Base-by-base conservation (phyloP, 495 filamentous ascomycete species). In the Achaetomiella virescens region DNA sequence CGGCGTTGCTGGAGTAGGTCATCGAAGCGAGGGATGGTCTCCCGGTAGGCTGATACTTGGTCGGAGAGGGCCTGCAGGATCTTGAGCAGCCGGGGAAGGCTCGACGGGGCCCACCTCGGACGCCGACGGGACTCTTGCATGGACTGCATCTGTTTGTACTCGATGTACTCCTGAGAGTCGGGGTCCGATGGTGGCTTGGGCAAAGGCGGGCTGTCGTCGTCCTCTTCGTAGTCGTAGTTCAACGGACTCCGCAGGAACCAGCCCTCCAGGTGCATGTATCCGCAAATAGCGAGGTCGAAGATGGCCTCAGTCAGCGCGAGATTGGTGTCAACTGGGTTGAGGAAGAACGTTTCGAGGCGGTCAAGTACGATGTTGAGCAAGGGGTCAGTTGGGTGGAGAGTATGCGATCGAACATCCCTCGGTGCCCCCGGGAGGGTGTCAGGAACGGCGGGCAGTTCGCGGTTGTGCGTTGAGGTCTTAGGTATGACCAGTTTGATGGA, bases 261-360 rank as follows among this genome's bases (percentile, higher is more conserved):
- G 14, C 85, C 84, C 64, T 97, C 90, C 1, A 97, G 76, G 6
- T 83, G 80, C 63, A 95, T 85, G 45, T 85, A 86, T 15, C 88
- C 84, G 58, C 93, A 97, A 1, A 87, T 84, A 15, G 87, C 85
- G 25, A 97, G 76, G 56, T 89, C 87, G 52, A 91, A 81, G 15
- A 99, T 77, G 6, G 85, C 80, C 61, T 91, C 86, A 0, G 95
- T 97, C 8, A 96, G 72, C 2, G 84, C 83, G 11, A 99, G 74
- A 64, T 99, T 99, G 15, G 84, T 88, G 55, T 95, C 90, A 2
- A 97, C 83, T 17, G 89, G 83, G 66, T 99, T 97, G 6, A 85
- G 81, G 60, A 96, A 88, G 65, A 97, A 99, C 0, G 78, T 81
- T 20, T 82, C 77, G 31, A 97, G 70, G 6, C 91, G 80, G 15